These are phyloP conservation scores for Melocanna baccifera DNA, from an alignment of 176 grass and related monocot species.

Conservation along the genomic window DNA sequence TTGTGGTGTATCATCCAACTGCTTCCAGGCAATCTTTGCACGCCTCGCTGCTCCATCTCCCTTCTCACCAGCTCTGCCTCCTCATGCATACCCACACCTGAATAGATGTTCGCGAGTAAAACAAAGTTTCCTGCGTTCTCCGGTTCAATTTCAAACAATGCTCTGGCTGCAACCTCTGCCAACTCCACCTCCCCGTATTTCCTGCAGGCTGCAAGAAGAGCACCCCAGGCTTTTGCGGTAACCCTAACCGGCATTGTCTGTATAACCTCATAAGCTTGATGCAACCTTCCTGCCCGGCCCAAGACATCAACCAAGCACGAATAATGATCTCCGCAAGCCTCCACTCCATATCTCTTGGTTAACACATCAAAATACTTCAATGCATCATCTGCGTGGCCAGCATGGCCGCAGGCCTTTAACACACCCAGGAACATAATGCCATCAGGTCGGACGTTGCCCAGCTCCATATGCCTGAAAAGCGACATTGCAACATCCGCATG, in stretches of 20 bases:
- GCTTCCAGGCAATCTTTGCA: conserved; percentile 43
- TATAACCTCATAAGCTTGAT: conserved; percentile 60
- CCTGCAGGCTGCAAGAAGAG: conserved; percentile 69
- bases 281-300: conserved; percentile 57
- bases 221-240: conserved; percentile 67
- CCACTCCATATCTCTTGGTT: conserved; percentile 37
- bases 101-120: conserved; percentile 58
- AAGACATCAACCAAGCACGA: conserved; percentile 72
- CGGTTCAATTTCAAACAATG: conserved; percentile 64
- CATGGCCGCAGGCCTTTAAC: conserved; percentile 57
- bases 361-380: conserved; percentile 60
- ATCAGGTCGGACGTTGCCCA: conserved; percentile 46
- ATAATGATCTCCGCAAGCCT: conserved; percentile 54
- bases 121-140: conserved; percentile 73
- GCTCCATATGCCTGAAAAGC: conserved; percentile 52
- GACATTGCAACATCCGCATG: conserved; percentile 38
- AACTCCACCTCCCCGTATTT: conserved; percentile 55
- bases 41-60: conserved; percentile 56
- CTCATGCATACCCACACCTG: conserved; percentile 48
- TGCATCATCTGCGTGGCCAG: conserved; percentile 53
- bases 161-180: conserved; percentile 53
- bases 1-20: conserved; percentile 58
- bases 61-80: conserved; percentile 50
- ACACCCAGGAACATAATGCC: conserved; percentile 62
- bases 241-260: conserved; percentile 53